Percentiles rank a stretch among this genome's conserved stretches.
Evolutionary conservation across 73 alveolate genomes (phyloP).

Genomic region (Loxodes magnus): DNA sequence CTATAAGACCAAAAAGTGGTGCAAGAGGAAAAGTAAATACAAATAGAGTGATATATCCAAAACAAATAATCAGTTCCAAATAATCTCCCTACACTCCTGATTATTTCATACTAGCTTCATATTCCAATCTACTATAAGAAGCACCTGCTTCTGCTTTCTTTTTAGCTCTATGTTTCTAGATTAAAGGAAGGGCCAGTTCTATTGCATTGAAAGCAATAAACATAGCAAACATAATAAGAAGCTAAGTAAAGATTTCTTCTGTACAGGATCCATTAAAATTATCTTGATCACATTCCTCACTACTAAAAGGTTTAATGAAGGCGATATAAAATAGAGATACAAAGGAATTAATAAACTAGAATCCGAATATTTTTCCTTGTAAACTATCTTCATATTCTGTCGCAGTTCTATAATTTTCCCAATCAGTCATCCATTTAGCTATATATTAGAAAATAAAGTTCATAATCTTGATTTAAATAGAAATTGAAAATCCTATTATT

Average conservation of each 20-base stretch:
- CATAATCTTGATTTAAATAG: not conserved
- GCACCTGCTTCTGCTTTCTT: not conserved
- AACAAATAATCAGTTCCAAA: not conserved
- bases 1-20: not conserved
- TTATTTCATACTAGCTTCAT: not conserved
- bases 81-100: not conserved
- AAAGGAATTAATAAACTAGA: not conserved
- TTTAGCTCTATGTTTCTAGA: not conserved
- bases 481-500: not conserved
- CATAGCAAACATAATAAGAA: not conserved
- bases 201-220: not conserved
- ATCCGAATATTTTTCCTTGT: not conserved
- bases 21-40: not conserved
- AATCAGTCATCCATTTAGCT: not conserved
- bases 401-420: constrained; percentile 7
- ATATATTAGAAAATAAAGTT: not conserved
- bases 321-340: constrained; percentile 1
- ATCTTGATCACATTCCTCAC: not conserved
- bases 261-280: not conserved
- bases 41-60: not conserved
- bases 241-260: not conserved
- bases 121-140: not conserved
- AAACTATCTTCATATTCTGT: not conserved
- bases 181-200: not conserved
- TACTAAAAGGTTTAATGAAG: too few relatives aligned